Conservation (phyloP, 345 rosid species). For the thale cress (Arabidopsis thaliana) region DNA sequence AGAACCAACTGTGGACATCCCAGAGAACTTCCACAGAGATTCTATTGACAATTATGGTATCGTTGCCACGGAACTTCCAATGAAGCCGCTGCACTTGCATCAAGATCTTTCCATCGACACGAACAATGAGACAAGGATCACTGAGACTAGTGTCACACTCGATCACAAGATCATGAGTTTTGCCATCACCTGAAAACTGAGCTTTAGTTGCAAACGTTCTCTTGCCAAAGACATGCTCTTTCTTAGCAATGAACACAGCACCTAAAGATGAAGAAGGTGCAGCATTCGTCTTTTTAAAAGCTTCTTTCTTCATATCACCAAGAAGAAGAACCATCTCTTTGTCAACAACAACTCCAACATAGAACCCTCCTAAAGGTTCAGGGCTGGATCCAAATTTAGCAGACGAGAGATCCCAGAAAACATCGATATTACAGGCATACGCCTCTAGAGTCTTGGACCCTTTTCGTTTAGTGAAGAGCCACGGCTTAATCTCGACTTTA, state of each 20-base stretch:
- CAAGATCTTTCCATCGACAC: conserved; percentile 73
- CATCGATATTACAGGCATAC: conserved; percentile 64
- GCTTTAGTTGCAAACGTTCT: conserved; percentile 71
- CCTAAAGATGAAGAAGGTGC: conserved; percentile 47
- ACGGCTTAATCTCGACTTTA: conserved; percentile 92
- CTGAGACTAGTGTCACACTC: conserved; percentile 62
- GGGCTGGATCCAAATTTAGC: conserved; percentile 91
- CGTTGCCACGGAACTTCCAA: conserved; percentile 93
- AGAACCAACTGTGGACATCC: conserved; percentile 96
- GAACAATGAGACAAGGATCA: conserved; percentile 76
- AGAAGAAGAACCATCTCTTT: conserved; percentile 79
- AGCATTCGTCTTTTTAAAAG: conserved; percentile 70
- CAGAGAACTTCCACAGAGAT: conserved; percentile 79
- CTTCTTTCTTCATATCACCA: conserved; percentile 92
- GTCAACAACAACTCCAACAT: conserved; percentile 74
- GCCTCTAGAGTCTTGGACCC: conserved; percentile 88
- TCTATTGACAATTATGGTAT: conserved; percentile 77
- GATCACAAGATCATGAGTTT: conserved; percentile 66
- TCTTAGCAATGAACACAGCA: conserved; percentile 70
- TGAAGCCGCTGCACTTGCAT: conserved; percentile 79
- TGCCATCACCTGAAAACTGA: conserved; percentile 69
- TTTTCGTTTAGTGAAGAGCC: conserved; percentile 91
- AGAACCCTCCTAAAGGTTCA: conserved; percentile 85
- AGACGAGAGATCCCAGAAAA: conserved; percentile 85
- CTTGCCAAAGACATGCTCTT: conserved; percentile 85